phyloP scores from a whole-genome alignment of 495 filamentous ascomycete species.

The Aspergillus incahuasiensis region DNA sequence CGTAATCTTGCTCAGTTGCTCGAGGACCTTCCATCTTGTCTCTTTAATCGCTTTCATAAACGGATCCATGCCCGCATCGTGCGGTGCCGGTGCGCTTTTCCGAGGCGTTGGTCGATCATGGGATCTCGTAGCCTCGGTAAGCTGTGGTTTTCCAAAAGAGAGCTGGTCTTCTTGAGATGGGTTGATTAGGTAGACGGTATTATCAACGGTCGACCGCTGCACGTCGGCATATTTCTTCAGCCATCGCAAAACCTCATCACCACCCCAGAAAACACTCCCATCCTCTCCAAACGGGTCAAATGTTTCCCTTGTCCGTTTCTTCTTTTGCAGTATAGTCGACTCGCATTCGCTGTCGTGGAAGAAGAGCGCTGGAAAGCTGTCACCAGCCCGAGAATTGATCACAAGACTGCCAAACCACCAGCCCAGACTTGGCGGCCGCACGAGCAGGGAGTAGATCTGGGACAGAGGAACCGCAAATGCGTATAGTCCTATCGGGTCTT shows the following conservation, averaged over 20 bases:
- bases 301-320: slow-evolving; percentile 69
- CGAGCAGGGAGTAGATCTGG: slow-evolving; percentile 82
- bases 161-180: slow-evolving; percentile 77
- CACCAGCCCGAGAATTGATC: slow-evolving; percentile 83
- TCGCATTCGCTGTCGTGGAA: slow-evolving; percentile 97
- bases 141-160: slow-evolving; percentile 60
- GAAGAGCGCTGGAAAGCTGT: slow-evolving; percentile 91
- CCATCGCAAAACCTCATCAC: slow-evolving; percentile 93
- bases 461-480: slow-evolving; percentile 89
- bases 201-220: slow-evolving; percentile 77
- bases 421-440: slow-evolving; percentile 86
- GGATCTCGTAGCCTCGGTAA: slow-evolving; percentile 34
- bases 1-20: slow-evolving; percentile 93
- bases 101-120: slow-evolving; percentile 25
- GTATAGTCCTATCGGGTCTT: slow-evolving; percentile 72
- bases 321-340: slow-evolving; percentile 90
- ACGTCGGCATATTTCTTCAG: slow-evolving; percentile 75
- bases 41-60: slow-evolving; percentile 93
- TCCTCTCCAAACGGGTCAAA: slow-evolving; percentile 88
- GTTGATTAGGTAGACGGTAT: slow-evolving; percentile 85
- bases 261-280: slow-evolving; percentile 92
- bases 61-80: slow-evolving; percentile 86
- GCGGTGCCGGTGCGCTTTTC: slow-evolving; percentile 30
- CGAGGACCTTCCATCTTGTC: slow-evolving; percentile 90
- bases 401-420: slow-evolving; percentile 98